Percentiles rank a stretch among this genome's conserved stretches.
Evolutionary conservation across 768 basidiomycete genomes (phyloP).

Genomic region (Podaxis sp.): DNA sequence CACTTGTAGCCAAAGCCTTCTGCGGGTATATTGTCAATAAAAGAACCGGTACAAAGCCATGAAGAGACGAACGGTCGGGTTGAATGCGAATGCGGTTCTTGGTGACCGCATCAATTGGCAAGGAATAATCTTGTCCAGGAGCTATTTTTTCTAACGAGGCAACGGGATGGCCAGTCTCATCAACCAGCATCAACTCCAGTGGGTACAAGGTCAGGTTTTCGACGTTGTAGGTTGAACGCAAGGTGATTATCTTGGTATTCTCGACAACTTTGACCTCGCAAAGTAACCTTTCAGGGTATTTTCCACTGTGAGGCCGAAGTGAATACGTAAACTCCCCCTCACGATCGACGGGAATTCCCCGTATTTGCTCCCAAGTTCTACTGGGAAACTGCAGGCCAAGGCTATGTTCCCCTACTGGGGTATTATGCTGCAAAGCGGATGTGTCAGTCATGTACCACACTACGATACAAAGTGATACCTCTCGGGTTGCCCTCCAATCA

Average conservation of each 20-base stretch:
- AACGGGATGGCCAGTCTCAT: constrained; percentile 78
- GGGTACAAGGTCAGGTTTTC: constrained; percentile 92
- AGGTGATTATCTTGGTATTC: constrained; percentile 91
- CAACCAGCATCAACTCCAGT: constrained; percentile 86
- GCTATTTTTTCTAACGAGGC: constrained; percentile 83
- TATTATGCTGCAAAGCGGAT: constrained; percentile 40
- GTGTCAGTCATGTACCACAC: background rate
- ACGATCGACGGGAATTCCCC: constrained; percentile 85
- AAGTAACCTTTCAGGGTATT: constrained; percentile 75
- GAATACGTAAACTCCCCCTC: constrained; percentile 91
- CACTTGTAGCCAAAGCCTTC: constrained; percentile 97
- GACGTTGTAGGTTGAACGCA: constrained; percentile 89
- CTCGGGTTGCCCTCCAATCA: constrained; percentile 91
- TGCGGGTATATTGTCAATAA: constrained; percentile 27
- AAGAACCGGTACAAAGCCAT: background rate
- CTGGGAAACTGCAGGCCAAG: constrained; percentile 84
- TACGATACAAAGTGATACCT: constrained; percentile 47
- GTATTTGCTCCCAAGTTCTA: constrained; percentile 86
- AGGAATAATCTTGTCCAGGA: constrained; percentile 84
- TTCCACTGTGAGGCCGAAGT: constrained; percentile 76
- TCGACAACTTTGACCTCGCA: constrained; percentile 89
- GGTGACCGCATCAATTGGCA: constrained; percentile 89
- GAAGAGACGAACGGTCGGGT: constrained; percentile 75
- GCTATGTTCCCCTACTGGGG: constrained; percentile 75
- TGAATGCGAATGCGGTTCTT: constrained; percentile 81